A percentile compares a stretch with the other conserved stretches of the same genome.
phyloP scores from a whole-genome alignment of 2,329 filamentous ascomycete genomes.

The Botrytis sinoallii region DNA sequence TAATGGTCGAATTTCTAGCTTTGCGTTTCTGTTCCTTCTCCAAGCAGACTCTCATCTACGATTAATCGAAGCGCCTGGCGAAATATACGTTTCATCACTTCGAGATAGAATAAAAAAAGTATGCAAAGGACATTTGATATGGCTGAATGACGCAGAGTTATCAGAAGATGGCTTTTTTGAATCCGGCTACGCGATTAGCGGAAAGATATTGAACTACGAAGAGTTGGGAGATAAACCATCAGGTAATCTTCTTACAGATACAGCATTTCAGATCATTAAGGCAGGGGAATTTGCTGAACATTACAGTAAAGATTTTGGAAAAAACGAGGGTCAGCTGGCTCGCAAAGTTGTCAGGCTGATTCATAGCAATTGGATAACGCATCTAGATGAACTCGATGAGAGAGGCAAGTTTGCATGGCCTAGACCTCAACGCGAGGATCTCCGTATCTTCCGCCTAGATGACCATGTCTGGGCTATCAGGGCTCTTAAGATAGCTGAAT shows the following conservation, averaged over 20 bases:
- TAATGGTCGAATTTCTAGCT: neutral
- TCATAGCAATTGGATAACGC: neutral
- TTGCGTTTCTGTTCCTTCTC: neutral
- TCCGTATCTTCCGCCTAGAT: neutral
- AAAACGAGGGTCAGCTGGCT: neutral
- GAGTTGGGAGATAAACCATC: too few relatives aligned
- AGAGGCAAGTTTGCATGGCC: neutral
- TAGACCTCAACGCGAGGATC: neutral
- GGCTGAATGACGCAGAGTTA: neutral
- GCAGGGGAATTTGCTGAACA: neutral
- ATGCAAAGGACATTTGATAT: neutral
- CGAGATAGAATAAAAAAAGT: neutral
- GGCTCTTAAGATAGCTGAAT: neutral
- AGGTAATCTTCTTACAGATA: neutral
- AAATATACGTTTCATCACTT: neutral
- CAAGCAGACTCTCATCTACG: neutral
- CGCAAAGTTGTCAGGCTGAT: fast-evolving
- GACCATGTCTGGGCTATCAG: neutral
- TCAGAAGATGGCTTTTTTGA: too few relatives aligned
- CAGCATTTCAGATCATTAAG: neutral
- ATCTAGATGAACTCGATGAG: neutral
- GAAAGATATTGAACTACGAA: too few relatives aligned
- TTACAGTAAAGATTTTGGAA: neutral
- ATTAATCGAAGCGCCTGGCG: neutral
- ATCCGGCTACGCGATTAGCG: too few relatives aligned